Evolutionary conservation across 2,329 filamentous ascomycete genomes (phyloP), one percentile per base, ranked within the genome.

Genomic region (Aspergillus puulaauensis): DNA sequence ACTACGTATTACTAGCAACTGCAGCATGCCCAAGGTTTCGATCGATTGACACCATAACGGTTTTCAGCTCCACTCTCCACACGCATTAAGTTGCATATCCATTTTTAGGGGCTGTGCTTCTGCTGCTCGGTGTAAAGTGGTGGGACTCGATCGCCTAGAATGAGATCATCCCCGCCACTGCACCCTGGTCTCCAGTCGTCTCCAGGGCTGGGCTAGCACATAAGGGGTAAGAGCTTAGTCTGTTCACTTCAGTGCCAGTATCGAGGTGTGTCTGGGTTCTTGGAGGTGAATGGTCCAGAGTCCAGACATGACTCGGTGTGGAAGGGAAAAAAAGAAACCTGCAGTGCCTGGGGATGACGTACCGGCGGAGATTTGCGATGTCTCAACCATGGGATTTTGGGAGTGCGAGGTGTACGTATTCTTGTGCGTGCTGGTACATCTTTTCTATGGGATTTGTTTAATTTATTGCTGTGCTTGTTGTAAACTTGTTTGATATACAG

Each of bases 91-190:
- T 31, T 31, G 27, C 27, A 31, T 31, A 8, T 31, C 9, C 27
- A 11, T n/a, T 31, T 15, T 8, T 31, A 23, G 27, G 27, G 44
- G 44, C 44, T 9, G 44, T 46, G 44, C 44, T 27, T 23, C 15
- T 17, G 41, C 41, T 21, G 41, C 41, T 31, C 27, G 27, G 27
- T 23, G 41, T 23, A 24, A 1, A 24, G 15, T 15, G 14, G 23
- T 15, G 44, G 23, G 21, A 46, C 35, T 54, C 44, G 44, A 54
- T 54, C 52, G 44, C 9, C 44, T 37, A 53, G 41, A 40, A 54
- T 54, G 52, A 54, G 52, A 54, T 54, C 52, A 54, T 54, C 52
- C 35, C 51, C 52, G 52, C 52, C 44, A 54, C 52, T 48, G 23
- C 40, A 44, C 50, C 11, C n/a, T 23, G 9, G 8, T 21, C 23